Base-by-base conservation (phyloP, 768 basidiomycete species). In the Chalciporus pseudorubinellus region DNA sequence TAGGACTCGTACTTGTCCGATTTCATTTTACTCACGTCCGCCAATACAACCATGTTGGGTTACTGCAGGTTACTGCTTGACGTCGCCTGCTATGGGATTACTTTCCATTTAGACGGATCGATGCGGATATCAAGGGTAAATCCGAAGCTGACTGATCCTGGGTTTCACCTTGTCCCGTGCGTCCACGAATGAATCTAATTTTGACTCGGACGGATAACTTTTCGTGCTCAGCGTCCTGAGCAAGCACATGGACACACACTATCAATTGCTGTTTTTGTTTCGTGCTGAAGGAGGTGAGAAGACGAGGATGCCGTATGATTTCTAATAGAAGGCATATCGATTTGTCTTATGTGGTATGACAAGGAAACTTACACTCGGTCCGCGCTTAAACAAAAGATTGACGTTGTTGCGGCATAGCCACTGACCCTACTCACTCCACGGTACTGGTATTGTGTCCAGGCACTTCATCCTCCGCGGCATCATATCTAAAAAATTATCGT, bases 281-380 rank as follows among this genome's bases (percentile, higher is more conserved):
- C 49, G 42, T 44, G 39, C 18, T 43, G n/a, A 28, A 52, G 39
- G 33, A 40, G 51, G 38, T 46, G 60, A 56, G 52, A 64, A 48
- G 44, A 44, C 20, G 22, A 7, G 11, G 1, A 58, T 64, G 63
- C 61, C 61, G 63, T 64, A 60, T 21, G 21, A 20, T 49, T 55
- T 31, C 64, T 28, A 58, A 58, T 63, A 66, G 51, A 49, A 58
- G 63, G 20, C 42, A 66, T 66, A 64, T 64, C 31, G 41, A 52
- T 50, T 36, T 50, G 2, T 48, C 55, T 5, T 48, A 66, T 61
- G 33, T 50, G 40, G 39, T 50, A 43, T 54, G 52, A 47, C 61
- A 60, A 39, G 19, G 22, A 40, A 19, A 50, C 55, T 52, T 58
- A 53, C 57, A 50, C 26, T 46, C 52, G 53, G 46, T 36, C 56